Evolutionary conservation across 139 green algal genomes (phyloP).

Genomic region (Marvania coccoides): DNA sequence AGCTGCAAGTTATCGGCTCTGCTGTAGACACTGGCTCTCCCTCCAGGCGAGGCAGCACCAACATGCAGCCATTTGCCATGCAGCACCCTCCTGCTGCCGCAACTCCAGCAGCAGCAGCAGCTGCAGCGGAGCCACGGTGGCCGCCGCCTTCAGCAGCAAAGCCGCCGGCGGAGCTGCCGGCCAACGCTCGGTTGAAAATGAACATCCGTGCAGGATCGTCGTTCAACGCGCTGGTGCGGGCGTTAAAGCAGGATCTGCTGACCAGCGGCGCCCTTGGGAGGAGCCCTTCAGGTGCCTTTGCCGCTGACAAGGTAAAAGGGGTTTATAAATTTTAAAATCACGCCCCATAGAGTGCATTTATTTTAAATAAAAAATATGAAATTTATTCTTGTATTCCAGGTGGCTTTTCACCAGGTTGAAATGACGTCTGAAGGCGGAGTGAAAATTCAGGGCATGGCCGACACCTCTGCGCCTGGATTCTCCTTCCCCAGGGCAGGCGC

Average conservation of each 20-base stretch:
- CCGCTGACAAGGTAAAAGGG: conserved; percentile 49
- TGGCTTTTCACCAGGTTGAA: not conserved
- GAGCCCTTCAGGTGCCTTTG: conserved; percentile 41
- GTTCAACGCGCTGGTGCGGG: conserved; percentile 81
- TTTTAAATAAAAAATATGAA: no score
- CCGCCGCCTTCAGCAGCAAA: not conserved
- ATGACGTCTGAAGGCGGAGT: not conserved
- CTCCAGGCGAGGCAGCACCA: not conserved
- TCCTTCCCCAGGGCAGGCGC: not conserved
- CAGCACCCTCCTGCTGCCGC: no score
- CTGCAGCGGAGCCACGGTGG: not conserved
- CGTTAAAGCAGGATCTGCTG: conserved; percentile 83
- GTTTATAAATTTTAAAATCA: no score
- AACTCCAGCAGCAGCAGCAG: not conserved
- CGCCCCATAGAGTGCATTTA: no score
- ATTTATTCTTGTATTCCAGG: not conserved
- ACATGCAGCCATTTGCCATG: no score
- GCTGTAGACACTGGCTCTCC: not conserved
- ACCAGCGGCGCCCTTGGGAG: conserved; percentile 3
- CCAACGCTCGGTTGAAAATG: no score
- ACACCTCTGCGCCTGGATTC: not conserved
- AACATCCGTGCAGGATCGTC: conserved; percentile 36
- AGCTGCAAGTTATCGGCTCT: not conserved
- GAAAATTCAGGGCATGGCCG: not conserved
- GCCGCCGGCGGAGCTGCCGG: not conserved